A percentile compares a stretch with the other conserved stretches of the same genome.
Evolutionary conservation across 139 green algal genomes (phyloP).

Genomic region (Haematococcus lacustris): DNA sequence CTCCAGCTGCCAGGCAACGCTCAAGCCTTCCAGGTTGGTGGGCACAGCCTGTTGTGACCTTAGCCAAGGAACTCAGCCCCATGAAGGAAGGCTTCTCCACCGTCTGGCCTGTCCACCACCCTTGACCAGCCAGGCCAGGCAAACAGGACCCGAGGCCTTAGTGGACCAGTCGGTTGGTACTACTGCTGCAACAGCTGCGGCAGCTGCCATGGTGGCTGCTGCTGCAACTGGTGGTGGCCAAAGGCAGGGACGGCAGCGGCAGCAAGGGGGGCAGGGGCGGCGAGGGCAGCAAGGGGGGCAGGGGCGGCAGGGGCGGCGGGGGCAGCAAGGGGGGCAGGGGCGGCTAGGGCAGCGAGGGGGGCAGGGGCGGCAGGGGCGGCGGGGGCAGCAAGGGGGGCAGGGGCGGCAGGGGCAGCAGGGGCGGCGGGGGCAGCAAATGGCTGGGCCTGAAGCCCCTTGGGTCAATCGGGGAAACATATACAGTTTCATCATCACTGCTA

Average conservation of each 20-base stretch:
- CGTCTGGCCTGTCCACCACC: background rate
- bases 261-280: too few species aligned
- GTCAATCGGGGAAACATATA: background rate
- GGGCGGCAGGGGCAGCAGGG: background rate
- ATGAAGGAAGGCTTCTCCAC: background rate
- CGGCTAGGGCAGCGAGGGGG: too few species aligned
- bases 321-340: too few species aligned
- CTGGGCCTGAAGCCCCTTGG: background rate
- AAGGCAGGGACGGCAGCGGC: background rate
- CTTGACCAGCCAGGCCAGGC: background rate
- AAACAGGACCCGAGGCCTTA: background rate
- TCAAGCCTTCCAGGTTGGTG: conserved; percentile 37
- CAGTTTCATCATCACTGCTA: background rate
- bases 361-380: too few species aligned
- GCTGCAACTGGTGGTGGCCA: too few species aligned
- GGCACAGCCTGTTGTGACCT: too few species aligned
- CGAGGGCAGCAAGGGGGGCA: too few species aligned
- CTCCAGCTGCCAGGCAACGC: conserved; percentile 58
- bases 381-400: too few species aligned
- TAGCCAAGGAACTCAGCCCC: too few species aligned
- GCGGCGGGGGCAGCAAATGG: background rate
- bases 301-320: too few species aligned
- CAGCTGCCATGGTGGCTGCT: background rate
- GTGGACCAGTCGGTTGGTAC: background rate
- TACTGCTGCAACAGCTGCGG: background rate